Base-by-base conservation (phyloP, 306 rosid species). In the Trifolium repens region DNA sequence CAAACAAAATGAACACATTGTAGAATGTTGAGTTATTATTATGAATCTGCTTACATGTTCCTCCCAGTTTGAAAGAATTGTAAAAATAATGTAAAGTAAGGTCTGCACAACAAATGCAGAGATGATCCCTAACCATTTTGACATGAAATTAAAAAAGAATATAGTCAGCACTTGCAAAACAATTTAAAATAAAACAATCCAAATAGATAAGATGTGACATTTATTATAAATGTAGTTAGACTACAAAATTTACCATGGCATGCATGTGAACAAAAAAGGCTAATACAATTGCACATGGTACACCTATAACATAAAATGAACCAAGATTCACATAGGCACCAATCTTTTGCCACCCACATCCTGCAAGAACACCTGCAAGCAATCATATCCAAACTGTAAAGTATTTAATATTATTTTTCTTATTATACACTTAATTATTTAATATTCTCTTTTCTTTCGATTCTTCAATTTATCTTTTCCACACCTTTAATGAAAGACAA, bases 81-180 rank as follows among this genome's bases (percentile, higher is more conserved):
- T 73, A 16, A 88, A 69, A 26, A 44, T 72, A 10, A 67, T 44
- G 71, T 87, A 90, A 69, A 84, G 77, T 14, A 67, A 50, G n/a
- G 81, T 81, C 83, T 89, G 98, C 37, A 93, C 85, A 50, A 40
- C 0, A 26, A 93, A 88, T 32, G 93, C 98, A 8, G 82, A 85
- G 63, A 93, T 80, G 78, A 87, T 84, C 26, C 98, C 96, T 61
- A 82, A 70, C 98, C 98, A 90, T 3, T 63, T 22, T 8, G 7
- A 3, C 24, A 22, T 22, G 24, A 22, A 22, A 22, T 22, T 22
- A 42, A 58, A 22, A 24, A 19, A 52, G 43, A 40, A 74, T 49
- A 16, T 2, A 27, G 37, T 42, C 11, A 37, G 24, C 9, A 27
- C 16, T 0, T 5, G 17, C 1, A 30, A 27, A 8, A 58, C 2